phyloP scores from a whole-genome alignment of 345 rosid genomes.

The Bretschneidera sinensis region DNA sequence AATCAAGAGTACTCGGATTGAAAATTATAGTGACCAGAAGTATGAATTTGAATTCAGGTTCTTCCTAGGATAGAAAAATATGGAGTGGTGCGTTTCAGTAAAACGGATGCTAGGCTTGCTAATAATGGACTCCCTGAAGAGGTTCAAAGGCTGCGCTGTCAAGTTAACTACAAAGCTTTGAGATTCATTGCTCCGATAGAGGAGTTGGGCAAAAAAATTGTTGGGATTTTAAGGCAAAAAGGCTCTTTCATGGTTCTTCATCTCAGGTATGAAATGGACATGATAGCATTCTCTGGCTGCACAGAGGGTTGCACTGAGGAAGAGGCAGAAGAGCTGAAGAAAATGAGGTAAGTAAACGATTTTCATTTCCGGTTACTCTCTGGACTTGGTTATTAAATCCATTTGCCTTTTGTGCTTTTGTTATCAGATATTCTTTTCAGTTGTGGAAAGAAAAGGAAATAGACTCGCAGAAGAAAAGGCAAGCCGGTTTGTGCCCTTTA shows the following conservation, averaged over 20 bases:
- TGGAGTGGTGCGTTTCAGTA: slow-evolving; percentile 35
- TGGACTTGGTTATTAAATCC: too few species aligned
- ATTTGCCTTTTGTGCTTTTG: too few species aligned
- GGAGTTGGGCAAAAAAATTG: slow-evolving; percentile 36
- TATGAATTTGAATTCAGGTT: too few species aligned
- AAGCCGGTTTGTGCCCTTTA: slow-evolving; percentile 47
- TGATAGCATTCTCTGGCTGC: slow-evolving; percentile 56
- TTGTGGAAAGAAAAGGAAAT: slow-evolving; percentile 59
- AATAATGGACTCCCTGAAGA: slow-evolving; percentile 37
- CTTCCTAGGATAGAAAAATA: slow-evolving; percentile 33
- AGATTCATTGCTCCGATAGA: slow-evolving; percentile 39
- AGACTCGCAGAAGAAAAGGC: slow-evolving; percentile 35
- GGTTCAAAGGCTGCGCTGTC: slow-evolving; percentile 45
- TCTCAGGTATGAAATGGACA: slow-evolving; percentile 60
- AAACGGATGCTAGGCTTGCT: slow-evolving; percentile 45
- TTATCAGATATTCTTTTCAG: slow-evolving; percentile 39
- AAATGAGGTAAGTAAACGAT: slow-evolving; percentile 52
- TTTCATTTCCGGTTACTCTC: too few species aligned
- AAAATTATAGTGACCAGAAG: too few species aligned
- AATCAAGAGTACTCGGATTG: too few species aligned
- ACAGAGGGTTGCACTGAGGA: slow-evolving; percentile 37
- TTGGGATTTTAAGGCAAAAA: slow-evolving; percentile 32
- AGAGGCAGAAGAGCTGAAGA: slow-evolving; percentile 36
- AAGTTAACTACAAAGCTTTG: slow-evolving; percentile 37
- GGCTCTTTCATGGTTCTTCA: slow-evolving; percentile 56